These are phyloP conservation scores for Rutstroemia sp. DNA, from an alignment of 2,329 filamentous ascomycete genomes.

Conservation along the genomic window DNA sequence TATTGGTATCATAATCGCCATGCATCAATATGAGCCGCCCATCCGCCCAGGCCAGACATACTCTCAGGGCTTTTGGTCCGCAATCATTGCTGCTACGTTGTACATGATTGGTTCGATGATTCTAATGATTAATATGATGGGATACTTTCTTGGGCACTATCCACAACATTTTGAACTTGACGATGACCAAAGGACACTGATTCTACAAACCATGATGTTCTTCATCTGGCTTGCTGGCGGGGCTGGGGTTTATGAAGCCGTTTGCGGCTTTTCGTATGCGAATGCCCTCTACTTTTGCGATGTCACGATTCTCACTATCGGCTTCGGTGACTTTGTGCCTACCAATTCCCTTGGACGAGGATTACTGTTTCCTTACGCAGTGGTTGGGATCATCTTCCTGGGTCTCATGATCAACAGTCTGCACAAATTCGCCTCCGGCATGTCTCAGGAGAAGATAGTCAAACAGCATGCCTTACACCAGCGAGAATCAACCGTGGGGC, in stretches of 20 bases:
- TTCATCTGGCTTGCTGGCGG: constrained; percentile 63
- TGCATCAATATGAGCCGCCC: constrained; percentile 44
- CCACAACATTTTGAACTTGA: constrained; percentile 59
- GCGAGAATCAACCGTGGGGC: constrained; percentile 45
- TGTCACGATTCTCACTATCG: constrained; percentile 53
- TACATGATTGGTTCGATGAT: constrained; percentile 56
- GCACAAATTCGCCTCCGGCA: constrained; percentile 49
- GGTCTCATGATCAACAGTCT: constrained; percentile 62
- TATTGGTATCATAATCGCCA: constrained; percentile 48
- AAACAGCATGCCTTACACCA: constrained; percentile 48
- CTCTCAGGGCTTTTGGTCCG: constrained; percentile 65
- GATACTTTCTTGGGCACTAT: constrained; percentile 61
- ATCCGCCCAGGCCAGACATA: constrained; percentile 43
- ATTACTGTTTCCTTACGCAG: constrained; percentile 58
- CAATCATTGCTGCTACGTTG: constrained; percentile 53
- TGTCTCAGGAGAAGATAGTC: constrained; percentile 55
- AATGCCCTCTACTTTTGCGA: constrained; percentile 56
- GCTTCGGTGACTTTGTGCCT: constrained; percentile 55
- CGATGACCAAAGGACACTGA: constrained; percentile 60
- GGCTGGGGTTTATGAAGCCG: constrained; percentile 49
- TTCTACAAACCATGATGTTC: constrained; percentile 63
- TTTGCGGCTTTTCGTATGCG: constrained; percentile 51
- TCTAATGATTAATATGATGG: constrained; percentile 62
- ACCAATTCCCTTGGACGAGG: constrained; percentile 45
- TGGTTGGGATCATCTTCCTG: constrained; percentile 61